phyloP scores from a whole-genome alignment of 176 grass and related monocot genomes.

The Triticum timopheevii region DNA sequence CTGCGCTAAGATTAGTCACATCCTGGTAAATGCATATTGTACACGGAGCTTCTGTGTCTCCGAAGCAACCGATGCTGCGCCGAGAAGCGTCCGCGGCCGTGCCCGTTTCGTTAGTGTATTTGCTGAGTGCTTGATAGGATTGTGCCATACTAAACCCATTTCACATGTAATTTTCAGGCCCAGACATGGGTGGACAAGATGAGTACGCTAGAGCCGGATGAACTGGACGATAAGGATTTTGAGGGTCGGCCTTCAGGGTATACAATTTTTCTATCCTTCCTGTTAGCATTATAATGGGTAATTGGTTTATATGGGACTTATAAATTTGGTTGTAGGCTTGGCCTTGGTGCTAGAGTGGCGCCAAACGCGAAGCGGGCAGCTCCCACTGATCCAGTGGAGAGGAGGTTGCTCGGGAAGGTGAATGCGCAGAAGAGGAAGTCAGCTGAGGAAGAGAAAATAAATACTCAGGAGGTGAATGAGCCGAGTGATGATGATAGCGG shows the following conservation, averaged over 20 bases:
- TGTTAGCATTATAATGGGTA: conserved; percentile 19
- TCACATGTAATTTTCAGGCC: conserved; percentile 42
- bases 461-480: conserved; percentile 34
- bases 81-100: background rate
- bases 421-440: conserved; percentile 63
- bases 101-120: too few species aligned
- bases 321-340: conserved; percentile 45
- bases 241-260: conserved; percentile 64
- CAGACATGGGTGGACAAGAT: conserved; percentile 86
- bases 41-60: background rate
- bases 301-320: background rate
- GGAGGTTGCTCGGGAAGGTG: conserved; percentile 60
- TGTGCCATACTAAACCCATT: background rate
- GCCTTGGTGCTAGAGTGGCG: conserved; percentile 74
- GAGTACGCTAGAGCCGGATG: conserved; percentile 40
- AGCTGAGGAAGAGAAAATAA: conserved; percentile 48
- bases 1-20: too few species aligned
- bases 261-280: background rate
- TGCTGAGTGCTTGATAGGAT: background rate
- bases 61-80: background rate
- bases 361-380: conserved; percentile 37
- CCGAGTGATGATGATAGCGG: conserved; percentile 43
- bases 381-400: conserved; percentile 61
- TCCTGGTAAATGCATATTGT: too few species aligned
- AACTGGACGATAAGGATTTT: conserved; percentile 47